Percentiles rank a stretch among this genome's conserved stretches.
phyloP scores from a whole-genome alignment of 2,329 filamentous ascomycete genomes.

The Dothistroma septosporum region DNA sequence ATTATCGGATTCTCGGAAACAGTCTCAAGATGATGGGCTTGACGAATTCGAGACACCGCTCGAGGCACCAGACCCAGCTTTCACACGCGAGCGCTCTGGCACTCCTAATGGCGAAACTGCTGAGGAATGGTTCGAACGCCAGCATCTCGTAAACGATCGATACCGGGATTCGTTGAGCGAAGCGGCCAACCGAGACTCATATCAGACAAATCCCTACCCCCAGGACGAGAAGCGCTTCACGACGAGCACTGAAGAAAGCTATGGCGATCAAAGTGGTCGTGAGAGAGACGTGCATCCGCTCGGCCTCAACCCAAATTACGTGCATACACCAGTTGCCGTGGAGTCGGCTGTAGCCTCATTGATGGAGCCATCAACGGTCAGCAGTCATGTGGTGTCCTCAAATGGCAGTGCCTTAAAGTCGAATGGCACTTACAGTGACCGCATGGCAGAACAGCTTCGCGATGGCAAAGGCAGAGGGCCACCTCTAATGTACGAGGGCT shows the following conservation, averaged over 20 bases:
- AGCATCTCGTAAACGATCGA: slow-evolving; percentile 58
- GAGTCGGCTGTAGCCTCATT: slow-evolving; percentile 90
- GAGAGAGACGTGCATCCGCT: slow-evolving; percentile 60
- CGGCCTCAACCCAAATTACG: slow-evolving; percentile 69
- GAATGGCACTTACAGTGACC: slow-evolving; percentile 28
- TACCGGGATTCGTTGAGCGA: slow-evolving; percentile 44
- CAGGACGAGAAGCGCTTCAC: slow-evolving; percentile 52
- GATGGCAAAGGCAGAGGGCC: slow-evolving; percentile 21
- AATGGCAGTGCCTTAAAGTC: slow-evolving; percentile 22
- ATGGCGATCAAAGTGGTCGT: slow-evolving; percentile 53
- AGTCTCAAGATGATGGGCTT: slow-evolving; percentile 49
- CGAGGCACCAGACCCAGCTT: slow-evolving; percentile 42
- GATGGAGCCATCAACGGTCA: slow-evolving; percentile 76
- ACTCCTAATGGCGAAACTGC: slow-evolving; percentile 37
- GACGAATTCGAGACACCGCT: slow-evolving; percentile 34
- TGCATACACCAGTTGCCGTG: slow-evolving; percentile 67
- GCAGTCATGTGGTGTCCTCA: slow-evolving; percentile 31
- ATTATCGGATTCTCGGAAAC: slow-evolving; percentile 48
- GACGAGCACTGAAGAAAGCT: slow-evolving; percentile 53
- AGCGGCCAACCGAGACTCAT: slow-evolving; percentile 33
- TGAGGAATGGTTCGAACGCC: slow-evolving; percentile 49
- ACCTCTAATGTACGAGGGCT: slow-evolving; percentile 31
- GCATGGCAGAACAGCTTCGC: slow-evolving; percentile 26
- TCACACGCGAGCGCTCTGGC: slow-evolving; percentile 41
- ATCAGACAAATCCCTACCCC: slow-evolving; percentile 49